Evolutionary conservation across 371 early-diverging fungal species (phyloP).

Genomic region (Scutellospora calospora): DNA sequence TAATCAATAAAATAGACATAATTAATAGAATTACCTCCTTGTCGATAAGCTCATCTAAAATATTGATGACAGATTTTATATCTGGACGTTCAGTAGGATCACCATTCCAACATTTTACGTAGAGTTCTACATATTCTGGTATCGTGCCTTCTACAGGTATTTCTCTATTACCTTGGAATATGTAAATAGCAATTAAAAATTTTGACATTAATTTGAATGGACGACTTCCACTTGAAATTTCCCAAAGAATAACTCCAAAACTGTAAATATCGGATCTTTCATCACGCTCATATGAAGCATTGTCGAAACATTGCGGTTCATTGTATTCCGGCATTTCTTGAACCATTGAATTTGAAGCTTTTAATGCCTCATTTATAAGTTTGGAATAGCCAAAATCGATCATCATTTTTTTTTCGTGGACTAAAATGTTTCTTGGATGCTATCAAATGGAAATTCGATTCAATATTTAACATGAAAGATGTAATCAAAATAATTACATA

Average conservation of each 20-base stretch:
- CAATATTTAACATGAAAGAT: too few relatives aligned
- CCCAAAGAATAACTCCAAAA: slow-evolving; percentile 37
- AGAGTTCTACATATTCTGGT: slow-evolving; percentile 9
- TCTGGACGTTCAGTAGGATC: slow-evolving; percentile 1
- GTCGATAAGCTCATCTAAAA: too few relatives aligned
- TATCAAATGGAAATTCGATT: background rate
- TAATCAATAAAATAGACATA: too few relatives aligned
- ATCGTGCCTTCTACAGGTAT: background rate
- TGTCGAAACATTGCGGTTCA: background rate
- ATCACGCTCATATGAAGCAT: background rate
- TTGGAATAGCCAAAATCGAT: slow-evolving; percentile 31
- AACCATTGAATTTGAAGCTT: background rate
- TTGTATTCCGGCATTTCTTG: background rate
- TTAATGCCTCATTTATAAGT: background rate
- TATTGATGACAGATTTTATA: background rate
- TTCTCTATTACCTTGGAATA: slow-evolving; percentile 18
- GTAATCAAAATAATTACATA: too few relatives aligned
- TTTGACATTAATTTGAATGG: background rate
- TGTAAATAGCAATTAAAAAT: background rate
- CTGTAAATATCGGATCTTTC: slow-evolving; percentile 25
- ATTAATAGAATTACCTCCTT: too few relatives aligned
- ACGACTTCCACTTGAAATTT: slow-evolving; percentile 11
- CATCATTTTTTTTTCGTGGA: slow-evolving; percentile 31
- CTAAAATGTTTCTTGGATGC: slow-evolving; percentile 41
- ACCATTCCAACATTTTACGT: slow-evolving; percentile 13